Conservation (phyloP, 176 grass and related monocot genomes). For the Lolium multiflorum region DNA sequence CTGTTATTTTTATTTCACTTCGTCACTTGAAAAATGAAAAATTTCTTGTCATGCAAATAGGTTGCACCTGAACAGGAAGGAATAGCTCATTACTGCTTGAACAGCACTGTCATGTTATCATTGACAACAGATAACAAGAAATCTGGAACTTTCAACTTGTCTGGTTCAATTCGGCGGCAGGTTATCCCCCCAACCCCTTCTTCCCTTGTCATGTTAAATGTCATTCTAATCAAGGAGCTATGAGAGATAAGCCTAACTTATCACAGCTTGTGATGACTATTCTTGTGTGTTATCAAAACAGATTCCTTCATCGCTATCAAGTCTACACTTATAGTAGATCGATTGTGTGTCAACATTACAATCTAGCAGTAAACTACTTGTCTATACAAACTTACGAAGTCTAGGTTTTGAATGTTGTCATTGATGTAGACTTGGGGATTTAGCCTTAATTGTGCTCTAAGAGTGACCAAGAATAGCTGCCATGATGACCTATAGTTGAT, state of each 20-base stretch:
- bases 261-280: slow-evolving; percentile 6
- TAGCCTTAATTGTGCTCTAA: background rate
- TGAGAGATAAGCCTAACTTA: background rate
- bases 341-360: background rate
- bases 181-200: slow-evolving; percentile 40
- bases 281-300: background rate
- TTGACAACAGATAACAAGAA: slow-evolving; percentile 83
- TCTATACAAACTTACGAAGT: background rate
- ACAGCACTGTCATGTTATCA: slow-evolving; percentile 94
- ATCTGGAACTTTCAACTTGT: slow-evolving; percentile 90
- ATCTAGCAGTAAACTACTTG: background rate
- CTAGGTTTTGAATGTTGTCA: background rate
- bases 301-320: background rate
- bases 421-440: background rate
- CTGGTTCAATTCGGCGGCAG: slow-evolving; percentile 96
- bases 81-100: slow-evolving; percentile 85
- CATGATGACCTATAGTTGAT: background rate
- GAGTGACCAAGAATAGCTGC: background rate
- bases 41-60: slow-evolving; percentile 41
- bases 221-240: background rate
- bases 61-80: slow-evolving; percentile 77
- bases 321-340: slow-evolving; percentile 12
- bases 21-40: slow-evolving; percentile 2
- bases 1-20: slow-evolving; percentile 31
- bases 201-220: slow-evolving; percentile 32